Evolutionary conservation across 371 early-diverging fungal genomes (phyloP), one percentile per base, ranked within the genome.

Genomic region (Mortierella sp.): DNA sequence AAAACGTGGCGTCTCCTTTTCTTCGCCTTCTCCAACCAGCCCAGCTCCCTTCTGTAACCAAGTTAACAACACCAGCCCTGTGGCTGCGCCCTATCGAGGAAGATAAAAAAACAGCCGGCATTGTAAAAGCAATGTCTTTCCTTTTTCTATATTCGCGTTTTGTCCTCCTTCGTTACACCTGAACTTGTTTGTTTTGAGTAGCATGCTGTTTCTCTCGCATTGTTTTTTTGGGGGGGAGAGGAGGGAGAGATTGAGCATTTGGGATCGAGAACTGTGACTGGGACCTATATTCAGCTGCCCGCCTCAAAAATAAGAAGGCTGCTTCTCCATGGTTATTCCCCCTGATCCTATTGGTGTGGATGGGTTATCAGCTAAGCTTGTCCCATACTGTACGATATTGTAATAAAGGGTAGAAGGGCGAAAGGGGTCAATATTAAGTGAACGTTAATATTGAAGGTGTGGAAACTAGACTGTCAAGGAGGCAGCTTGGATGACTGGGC

Each of bases 351-450:
- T 51, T 51, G 51, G 51, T 18, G n/a, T n/a, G n/a, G n/a, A 51
- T n/a, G 18, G 51, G 18, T 51, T 51, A 51, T 51, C 51, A 51
- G 51, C 51, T 51, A 51, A 51, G 51, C 51, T 51, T 51, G 51
- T 51, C 51, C 51, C 51, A n/a, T 51, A 51, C n/a, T n/a, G 18
- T 51, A 45, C 6, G 35, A 14, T 43, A 43, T 43, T 43, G 16
- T 43, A 43, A 43, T 43, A 8, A 43, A 16, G 43, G 16, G 11
- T 45, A 18, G 18, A 51, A 26, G 5, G 18, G 11, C 9, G 35
- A 37, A 37, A 20, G 37, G n/a, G 60, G 60, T 18, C 4, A 37
- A 58, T 11, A 0, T 4, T 32, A 45, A 5, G 8, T 16, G 43
- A 62, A 20, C 26, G 20, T 9, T 26, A 24, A n/a, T 39, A 62